These are phyloP conservation scores for Nicotiana tomentosiformis DNA, from an alignment of 257 asterid genomes.

Conservation along the genomic window DNA sequence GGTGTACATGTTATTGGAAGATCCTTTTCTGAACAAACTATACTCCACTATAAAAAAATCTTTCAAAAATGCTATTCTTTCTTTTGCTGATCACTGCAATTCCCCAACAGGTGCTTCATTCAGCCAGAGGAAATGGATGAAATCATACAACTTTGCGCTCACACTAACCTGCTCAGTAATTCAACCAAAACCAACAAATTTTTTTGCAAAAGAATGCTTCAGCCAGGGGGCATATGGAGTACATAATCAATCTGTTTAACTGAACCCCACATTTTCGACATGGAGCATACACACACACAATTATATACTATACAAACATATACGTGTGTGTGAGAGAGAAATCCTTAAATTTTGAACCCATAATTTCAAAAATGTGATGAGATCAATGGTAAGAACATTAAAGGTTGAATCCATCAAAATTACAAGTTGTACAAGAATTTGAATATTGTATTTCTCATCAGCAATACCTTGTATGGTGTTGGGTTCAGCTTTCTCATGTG, in stretches of 20 bases:
- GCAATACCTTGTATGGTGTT: constrained; percentile 89
- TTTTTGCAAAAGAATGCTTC: background rate
- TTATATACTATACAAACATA: no score
- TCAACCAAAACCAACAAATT: background rate
- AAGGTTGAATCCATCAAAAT: no score
- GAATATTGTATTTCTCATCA: background rate
- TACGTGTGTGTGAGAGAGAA: background rate
- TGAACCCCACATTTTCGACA: background rate
- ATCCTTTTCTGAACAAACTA: background rate
- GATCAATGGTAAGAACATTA: background rate
- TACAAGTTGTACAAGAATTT: background rate
- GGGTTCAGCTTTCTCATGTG: constrained; percentile 98
- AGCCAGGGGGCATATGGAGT: background rate
- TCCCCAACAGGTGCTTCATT: constrained; percentile 98
- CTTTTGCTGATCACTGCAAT: constrained; percentile 43
- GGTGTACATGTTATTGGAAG: background rate
- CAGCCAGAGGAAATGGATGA: constrained; percentile 95
- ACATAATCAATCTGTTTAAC: background rate
- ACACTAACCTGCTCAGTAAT: constrained; percentile 72
- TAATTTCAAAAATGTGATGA: background rate
- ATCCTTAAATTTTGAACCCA: background rate
- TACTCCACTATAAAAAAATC: background rate
- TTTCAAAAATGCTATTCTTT: background rate
- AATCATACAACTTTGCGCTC: constrained; percentile 82
- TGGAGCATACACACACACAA: no score